Conservation (phyloP, 2,329 filamentous ascomycete species). For the Fusarium tuaranense region DNA sequence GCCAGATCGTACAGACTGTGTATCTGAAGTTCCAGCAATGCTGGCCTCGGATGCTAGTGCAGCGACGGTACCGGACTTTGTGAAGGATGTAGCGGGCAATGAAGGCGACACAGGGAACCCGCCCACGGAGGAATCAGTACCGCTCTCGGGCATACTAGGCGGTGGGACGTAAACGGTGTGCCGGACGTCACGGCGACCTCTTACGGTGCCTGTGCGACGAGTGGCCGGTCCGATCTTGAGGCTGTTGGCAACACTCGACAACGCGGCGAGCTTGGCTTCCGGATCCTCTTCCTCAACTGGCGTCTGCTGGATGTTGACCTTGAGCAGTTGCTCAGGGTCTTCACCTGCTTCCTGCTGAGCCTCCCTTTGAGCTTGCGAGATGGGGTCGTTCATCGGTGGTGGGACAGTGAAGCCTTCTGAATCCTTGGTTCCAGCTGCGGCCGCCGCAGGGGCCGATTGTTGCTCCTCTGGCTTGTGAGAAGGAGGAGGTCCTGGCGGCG, state of each 20-base stretch:
- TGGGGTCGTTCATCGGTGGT: slow-evolving; percentile 69
- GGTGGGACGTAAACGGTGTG: slow-evolving; percentile 87
- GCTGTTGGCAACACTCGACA: slow-evolving; percentile 81
- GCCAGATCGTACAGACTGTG: slow-evolving; percentile 90
- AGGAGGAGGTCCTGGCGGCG: slow-evolving; percentile 64
- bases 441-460: slow-evolving; percentile 45
- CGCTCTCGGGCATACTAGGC: slow-evolving; percentile 50
- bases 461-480: slow-evolving; percentile 53
- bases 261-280: slow-evolving; percentile 77
- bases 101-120: slow-evolving; percentile 37
- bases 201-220: slow-evolving; percentile 79
- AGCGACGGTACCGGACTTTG: slow-evolving; percentile 58
- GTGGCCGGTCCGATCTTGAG: slow-evolving; percentile 75
- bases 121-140: slow-evolving; percentile 39
- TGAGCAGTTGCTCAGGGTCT: slow-evolving; percentile 76
- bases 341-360: slow-evolving; percentile 59
- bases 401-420: slow-evolving; percentile 83
- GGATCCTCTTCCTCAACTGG: slow-evolving; percentile 84
- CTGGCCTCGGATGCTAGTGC: slow-evolving; percentile 73
- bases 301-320: slow-evolving; percentile 82
- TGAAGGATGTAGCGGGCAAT: slow-evolving; percentile 34
- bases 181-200: slow-evolving; percentile 89
- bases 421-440: slow-evolving; percentile 65
- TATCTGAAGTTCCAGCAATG: slow-evolving; percentile 76
- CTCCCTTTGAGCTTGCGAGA: slow-evolving; percentile 81